Evolutionary conservation across 2,329 filamentous ascomycete genomes (phyloP), one percentile per base, ranked within the genome.

Genomic region (Fusarium mangiferae): DNA sequence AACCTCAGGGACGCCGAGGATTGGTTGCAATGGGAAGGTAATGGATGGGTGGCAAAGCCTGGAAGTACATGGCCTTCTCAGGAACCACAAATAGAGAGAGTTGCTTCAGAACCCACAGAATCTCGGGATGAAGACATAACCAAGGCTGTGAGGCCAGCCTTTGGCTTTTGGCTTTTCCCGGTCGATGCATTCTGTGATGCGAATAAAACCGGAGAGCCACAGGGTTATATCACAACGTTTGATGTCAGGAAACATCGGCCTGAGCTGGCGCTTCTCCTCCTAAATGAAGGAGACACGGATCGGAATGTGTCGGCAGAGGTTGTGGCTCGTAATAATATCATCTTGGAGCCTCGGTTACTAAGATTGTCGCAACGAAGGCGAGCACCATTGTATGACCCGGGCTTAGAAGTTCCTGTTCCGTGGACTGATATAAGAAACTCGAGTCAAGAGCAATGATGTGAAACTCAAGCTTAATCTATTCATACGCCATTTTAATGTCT

Each of bases 111-210:
- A 39, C 24, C 35, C 10, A 15, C 12, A 7, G 48, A 20, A 8
- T 13, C 9, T 15, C 8, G 8, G 3, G 18, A 36, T 28, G 28
- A 55, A n/a, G 28, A 61, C 3, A 22, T 15, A 3, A 17, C 17
- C 6, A 9, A 4, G 30, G 12, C 24, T 35, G 28, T 44, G 1
- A 39, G n/a, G 1, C 24, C 38, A 1, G 58, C 38, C 1, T 28
- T 61, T 42, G 36, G 36, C 6, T 61, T 61, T 24, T 61, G 58
- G 58, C 7, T 61, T 1, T 61, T 61, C 10, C 38, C 58, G 12
- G 18, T 30, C 4, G 11, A n/a, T 15, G 24, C 48, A 7, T 61
- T 61, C 18, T 18, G 18, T 7, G 45, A 42, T 7, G 48, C 4
- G 18, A 38, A 38, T 3, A n/a, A 54, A 20, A 17, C 14, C 28